Conservation (phyloP, 2,329 filamentous ascomycete genomes). For the Fusarium irregulare region DNA sequence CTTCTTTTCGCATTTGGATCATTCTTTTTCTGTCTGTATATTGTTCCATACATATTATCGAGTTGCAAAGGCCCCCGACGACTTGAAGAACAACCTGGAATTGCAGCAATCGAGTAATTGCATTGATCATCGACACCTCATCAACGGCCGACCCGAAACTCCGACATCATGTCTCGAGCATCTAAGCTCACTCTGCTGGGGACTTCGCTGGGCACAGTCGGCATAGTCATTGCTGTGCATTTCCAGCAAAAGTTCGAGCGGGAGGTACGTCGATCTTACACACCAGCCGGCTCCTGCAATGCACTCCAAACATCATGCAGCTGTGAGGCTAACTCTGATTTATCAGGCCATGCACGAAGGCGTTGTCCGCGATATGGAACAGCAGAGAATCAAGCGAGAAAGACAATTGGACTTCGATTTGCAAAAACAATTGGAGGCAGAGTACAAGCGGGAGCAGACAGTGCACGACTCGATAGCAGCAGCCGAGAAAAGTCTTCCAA, state of each 20-base stretch:
- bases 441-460: constrained; percentile 89
- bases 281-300: not conserved
- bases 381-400: constrained; percentile 89
- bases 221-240: constrained; percentile 87
- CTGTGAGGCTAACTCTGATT: constrained; percentile 13
- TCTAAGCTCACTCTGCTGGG: constrained; percentile 86
- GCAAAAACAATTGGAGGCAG: constrained; percentile 84
- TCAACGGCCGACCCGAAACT: not conserved
- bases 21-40: constrained; percentile 1
- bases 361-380: constrained; percentile 93
- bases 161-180: constrained; percentile 79
- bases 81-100: not conserved
- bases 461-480: constrained; percentile 64
- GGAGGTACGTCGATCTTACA: constrained; percentile 66
- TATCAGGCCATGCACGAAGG: constrained; percentile 92
- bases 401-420: constrained; percentile 94
- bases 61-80: not conserved
- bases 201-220: constrained; percentile 79
- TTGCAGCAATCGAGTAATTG: not conserved
- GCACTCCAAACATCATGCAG: no score
- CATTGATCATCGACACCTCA: not conserved
- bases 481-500: constrained; percentile 38
- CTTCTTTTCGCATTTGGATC: constrained; percentile 23
- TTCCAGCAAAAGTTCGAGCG: constrained; percentile 87
- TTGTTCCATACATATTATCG: not conserved